These are phyloP conservation scores for Leccinum disarticulatum DNA, from an alignment of 768 basidiomycete genomes.

Conservation along the genomic window DNA sequence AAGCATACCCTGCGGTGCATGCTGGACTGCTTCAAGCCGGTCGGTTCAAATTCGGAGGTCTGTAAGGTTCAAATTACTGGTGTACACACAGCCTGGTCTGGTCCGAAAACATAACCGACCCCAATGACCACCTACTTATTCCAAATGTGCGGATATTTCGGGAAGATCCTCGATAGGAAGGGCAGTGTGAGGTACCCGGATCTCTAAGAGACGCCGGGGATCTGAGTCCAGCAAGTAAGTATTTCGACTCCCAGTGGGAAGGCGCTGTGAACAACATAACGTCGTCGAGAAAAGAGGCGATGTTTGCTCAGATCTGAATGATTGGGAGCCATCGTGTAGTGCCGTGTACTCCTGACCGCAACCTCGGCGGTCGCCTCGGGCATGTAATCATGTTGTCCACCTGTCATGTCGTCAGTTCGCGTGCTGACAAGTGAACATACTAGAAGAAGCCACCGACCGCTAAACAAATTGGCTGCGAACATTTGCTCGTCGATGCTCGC, in stretches of 20 bases:
- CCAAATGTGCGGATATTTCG: background rate
- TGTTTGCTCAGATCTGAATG: background rate
- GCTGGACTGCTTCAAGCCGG: background rate
- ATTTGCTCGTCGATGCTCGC: background rate
- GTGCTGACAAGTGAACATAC: conserved; percentile 7
- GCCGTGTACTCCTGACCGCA: background rate
- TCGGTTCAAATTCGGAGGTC: background rate
- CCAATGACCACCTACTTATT: background rate
- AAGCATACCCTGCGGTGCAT: background rate
- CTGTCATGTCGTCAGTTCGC: conserved; percentile 7
- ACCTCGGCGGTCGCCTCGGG: background rate
- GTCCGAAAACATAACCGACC: background rate
- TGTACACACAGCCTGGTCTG: background rate
- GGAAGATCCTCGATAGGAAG: conserved; percentile 5
- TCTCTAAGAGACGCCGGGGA: conserved; percentile 1
- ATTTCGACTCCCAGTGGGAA: conserved; percentile 7
- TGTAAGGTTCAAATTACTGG: background rate
- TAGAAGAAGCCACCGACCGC: conserved; percentile 5
- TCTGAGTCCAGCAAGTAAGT: background rate
- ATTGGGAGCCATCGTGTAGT: background rate
- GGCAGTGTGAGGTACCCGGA: conserved; percentile 3
- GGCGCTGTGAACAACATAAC: background rate
- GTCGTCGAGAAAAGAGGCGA: conserved; percentile 6
- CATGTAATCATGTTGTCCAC: background rate
- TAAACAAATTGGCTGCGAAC: background rate